These are phyloP conservation scores for Nicotiana tabacum DNA, from an alignment of 257 asterid genomes.

Conservation along the genomic window DNA sequence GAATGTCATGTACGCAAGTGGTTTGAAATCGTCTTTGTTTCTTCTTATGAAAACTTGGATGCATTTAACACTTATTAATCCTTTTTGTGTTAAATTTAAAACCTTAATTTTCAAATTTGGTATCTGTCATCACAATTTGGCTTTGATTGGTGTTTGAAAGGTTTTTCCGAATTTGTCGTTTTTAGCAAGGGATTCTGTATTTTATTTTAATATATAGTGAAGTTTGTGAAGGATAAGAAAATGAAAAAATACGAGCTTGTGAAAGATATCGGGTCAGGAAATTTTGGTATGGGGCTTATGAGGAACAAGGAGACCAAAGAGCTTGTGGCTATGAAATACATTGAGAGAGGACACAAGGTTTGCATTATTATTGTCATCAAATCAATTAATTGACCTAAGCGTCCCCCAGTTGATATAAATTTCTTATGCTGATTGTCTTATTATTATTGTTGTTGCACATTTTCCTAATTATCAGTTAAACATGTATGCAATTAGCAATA, in stretches of 20 bases:
- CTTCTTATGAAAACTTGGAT: conserved; percentile 22
- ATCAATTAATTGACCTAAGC: no score
- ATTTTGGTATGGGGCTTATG: conserved; percentile 53
- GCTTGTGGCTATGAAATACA: no score
- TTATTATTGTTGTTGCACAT: no score
- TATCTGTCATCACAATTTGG: conserved; percentile 18
- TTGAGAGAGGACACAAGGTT: no score
- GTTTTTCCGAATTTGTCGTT: conserved; percentile 16
- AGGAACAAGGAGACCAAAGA: no score
- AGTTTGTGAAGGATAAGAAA: conserved; percentile 10
- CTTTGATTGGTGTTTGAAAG: background rate
- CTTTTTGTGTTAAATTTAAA: conserved; percentile 2
- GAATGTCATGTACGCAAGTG: no score
- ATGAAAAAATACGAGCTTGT: conserved; percentile 97
- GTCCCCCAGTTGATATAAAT: no score
- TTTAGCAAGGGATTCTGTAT: background rate
- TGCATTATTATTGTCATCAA: no score
- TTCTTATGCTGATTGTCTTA: no score
- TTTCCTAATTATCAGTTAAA: background rate
- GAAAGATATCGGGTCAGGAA: conserved; percentile 96
- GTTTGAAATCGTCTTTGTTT: no score
- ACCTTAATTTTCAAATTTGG: conserved; percentile 6
- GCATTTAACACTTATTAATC: conserved; percentile 34
- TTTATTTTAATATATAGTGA: background rate
- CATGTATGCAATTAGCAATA: background rate